Evolutionary conservation across 495 filamentous ascomycete genomes (phyloP), one percentile per base, ranked within the genome.

Genomic region (Talaromyces trachyspermus): DNA sequence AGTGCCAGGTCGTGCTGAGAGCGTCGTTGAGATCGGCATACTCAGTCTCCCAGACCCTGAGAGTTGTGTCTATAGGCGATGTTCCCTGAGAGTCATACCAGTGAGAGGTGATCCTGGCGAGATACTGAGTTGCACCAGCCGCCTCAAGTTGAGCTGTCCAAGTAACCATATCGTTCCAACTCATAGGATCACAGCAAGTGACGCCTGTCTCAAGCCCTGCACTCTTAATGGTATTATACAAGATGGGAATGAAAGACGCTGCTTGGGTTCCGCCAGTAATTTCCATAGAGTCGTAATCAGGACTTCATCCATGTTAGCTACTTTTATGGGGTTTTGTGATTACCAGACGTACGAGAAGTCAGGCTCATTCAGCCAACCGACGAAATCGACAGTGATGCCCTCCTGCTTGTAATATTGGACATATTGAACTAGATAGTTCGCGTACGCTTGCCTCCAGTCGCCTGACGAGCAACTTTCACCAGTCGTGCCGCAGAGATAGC

Each of bases 341-440:
- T 18, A 50, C 5, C 33, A 17, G 40, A 58, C 49, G 17, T 25
- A 53, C 51, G 45, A 18, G 32, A 52, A 70, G 44, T 79, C 71
- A 0, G 77, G 78, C 57, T 81, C 78, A 48, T 80, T 81, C 50
- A 79, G 52, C 48, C 76, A 79, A 5, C 76, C 76, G 12, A 81
- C 47, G 46, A 74, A 65, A 3, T 67, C 70, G 35, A 79, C 57
- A 0, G 58, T 56, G 19, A 79, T 70, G 1, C 75, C 76, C n/a
- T 62, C 62, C 35, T 66, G 59, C 29, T 59, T 50, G 50, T 81
- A 81, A 46, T 64, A 65, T 49, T 72, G 54, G 18, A 76, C 56
- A 45, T 78, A 78, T 46, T 73, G 62, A 2, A 78, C 70, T 6
- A 81, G 51, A 52, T 73, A 76, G 51, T 77, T 58, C 5, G 76